phyloP scores from a whole-genome alignment of 176 grass and related monocot genomes.

The Secale cereale region DNA sequence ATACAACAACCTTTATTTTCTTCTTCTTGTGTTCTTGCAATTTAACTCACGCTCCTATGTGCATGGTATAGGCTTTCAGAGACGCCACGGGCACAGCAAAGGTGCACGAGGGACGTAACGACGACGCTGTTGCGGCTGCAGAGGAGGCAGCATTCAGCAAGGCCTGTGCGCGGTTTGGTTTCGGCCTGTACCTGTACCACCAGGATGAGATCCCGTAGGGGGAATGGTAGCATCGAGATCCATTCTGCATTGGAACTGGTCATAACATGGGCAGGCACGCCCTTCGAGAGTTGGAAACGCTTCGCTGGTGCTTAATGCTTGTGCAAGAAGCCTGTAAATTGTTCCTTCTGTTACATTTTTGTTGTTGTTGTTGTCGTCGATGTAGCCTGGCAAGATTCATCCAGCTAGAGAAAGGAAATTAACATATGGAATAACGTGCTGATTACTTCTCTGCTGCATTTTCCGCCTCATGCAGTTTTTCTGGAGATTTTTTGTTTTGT shows the following conservation, averaged over 20 bases:
- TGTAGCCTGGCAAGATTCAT: not conserved
- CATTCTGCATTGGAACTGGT: not conserved
- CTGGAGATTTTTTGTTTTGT: not conserved
- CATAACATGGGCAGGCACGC: not conserved
- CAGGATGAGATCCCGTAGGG: conserved; percentile 45
- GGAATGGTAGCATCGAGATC: not conserved
- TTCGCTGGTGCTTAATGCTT: conserved; percentile 1
- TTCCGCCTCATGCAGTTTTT: not conserved
- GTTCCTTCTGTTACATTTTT: not conserved
- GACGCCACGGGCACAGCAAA: conserved; percentile 70
- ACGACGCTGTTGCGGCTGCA: conserved; percentile 61
- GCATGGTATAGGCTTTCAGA: conserved; percentile 57
- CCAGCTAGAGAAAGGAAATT: conserved; percentile 20
- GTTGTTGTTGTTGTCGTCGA: not conserved
- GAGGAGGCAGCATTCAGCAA: conserved; percentile 89
- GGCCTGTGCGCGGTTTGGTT: conserved; percentile 84
- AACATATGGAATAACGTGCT: not conserved
- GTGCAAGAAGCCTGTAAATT: conserved; percentile 31
- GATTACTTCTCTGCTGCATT: conserved; percentile 10
- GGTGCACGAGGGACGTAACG: conserved; percentile 48
- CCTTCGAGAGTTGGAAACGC: not conserved
- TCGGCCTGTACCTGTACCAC: conserved; percentile 86
- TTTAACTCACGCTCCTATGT: not conserved
- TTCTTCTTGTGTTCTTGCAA: not conserved
- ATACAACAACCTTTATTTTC: too few relatives aligned